Base-by-base conservation (phyloP, 2,329 filamentous ascomycete genomes). In the Calonectria crousiana region DNA sequence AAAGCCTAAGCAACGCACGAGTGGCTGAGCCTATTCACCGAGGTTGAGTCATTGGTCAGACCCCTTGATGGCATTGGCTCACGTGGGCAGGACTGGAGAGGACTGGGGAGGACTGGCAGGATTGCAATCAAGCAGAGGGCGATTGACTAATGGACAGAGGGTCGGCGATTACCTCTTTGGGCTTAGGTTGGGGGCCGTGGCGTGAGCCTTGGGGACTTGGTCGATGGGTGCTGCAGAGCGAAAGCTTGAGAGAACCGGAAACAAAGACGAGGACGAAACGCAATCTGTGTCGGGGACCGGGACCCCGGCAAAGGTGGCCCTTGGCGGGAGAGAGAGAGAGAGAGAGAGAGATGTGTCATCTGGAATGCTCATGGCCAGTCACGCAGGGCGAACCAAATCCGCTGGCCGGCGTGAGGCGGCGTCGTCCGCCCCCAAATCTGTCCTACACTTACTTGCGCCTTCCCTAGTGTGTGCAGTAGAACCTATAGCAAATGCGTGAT, bases 11-110 rank as follows among this genome's bases (percentile, higher is more conserved):
- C 41, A 28, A 11, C 23, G 13, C n/a, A 26, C 23, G 23, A 56
- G 62, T 51, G 62, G 62, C 41, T 38, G 28, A 52, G 18, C 28
- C 26, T 16, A 14, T 23, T 53, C 52, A n/a, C 13, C 41, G 47
- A n/a, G 32, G 28, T 67, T 67, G 65, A 67, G 20, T 67, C 71
- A 73, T 68, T 49, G 52, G n/a, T 36, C 56, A 32, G 32, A 49
- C n/a, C n/a, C n/a, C 0, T 23, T 16, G 11, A 14, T 14, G 44
- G 23, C 26, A 60, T 67, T 67, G 65, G 56, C n/a, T 16, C n/a
- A 16, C 34, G 56, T 44, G 49, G 52, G 11, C 20, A 32, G 52
- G 32, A 41, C 38, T 34, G 58, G 20, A n/a, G 49, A 56, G 36
- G 16, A 28, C 38, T 44, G 38, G 38, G 41, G 41, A 47, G 41